phyloP scores from a whole-genome alignment of 495 filamentous ascomycete species.

The Penicillium goetzii region DNA sequence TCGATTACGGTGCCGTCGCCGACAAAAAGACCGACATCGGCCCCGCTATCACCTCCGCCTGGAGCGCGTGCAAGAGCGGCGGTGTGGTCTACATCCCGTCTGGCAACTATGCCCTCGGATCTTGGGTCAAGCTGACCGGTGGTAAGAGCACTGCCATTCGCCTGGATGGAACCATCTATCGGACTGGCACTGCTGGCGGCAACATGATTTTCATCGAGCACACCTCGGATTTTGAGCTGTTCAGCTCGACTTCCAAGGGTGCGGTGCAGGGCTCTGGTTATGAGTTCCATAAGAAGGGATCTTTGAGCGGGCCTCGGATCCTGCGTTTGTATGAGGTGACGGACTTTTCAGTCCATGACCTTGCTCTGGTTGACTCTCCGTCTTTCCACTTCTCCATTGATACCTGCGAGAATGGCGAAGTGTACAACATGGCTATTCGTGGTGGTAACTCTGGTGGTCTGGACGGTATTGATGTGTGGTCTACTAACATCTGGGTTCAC shows the following conservation, averaged over 20 bases:
- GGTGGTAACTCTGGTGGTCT: slow-evolving; percentile 52
- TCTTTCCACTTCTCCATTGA: slow-evolving; percentile 54
- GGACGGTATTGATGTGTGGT: slow-evolving; percentile 57
- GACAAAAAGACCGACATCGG: slow-evolving; percentile 54
- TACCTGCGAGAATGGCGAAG: slow-evolving; percentile 50
- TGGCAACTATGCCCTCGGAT: slow-evolving; percentile 40
- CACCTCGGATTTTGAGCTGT: slow-evolving; percentile 55
- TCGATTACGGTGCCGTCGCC: slow-evolving; percentile 54
- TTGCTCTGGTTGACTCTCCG: slow-evolving; percentile 56
- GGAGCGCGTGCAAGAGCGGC: slow-evolving; percentile 45
- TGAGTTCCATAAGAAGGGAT: slow-evolving; percentile 37
- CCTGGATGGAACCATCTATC: slow-evolving; percentile 54
- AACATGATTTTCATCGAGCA: slow-evolving; percentile 57
- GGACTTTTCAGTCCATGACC: slow-evolving; percentile 55
- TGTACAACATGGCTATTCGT: slow-evolving; percentile 59
- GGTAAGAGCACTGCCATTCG: slow-evolving; percentile 49
- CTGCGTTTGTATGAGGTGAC: slow-evolving; percentile 45
- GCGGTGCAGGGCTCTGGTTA: slow-evolving; percentile 59
- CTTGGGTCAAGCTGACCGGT: slow-evolving; percentile 42
- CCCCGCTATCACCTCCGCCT: slow-evolving; percentile 50
- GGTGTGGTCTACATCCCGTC: slow-evolving; percentile 43
- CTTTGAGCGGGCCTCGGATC: slow-evolving; percentile 37
- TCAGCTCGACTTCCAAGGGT: slow-evolving; percentile 49
- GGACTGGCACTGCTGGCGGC: slow-evolving; percentile 47
- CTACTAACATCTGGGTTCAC: slow-evolving; percentile 56